phyloP scores from a whole-genome alignment of 192 early-diverging fungal genomes.

The Linnemannia exigua region DNA sequence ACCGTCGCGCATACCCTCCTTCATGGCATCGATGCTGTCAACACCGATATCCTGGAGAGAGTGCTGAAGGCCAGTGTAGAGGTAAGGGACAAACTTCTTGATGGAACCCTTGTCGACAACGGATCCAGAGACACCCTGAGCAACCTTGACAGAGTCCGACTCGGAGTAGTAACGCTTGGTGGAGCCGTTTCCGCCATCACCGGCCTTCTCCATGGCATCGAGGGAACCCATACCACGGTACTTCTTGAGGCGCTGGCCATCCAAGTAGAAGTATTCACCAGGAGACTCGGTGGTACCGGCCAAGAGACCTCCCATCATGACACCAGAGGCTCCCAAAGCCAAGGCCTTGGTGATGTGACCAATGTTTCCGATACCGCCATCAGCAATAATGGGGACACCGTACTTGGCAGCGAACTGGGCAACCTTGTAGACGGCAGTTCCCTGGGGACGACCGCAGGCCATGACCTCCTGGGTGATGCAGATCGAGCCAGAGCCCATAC shows the following conservation, averaged over 20 bases:
- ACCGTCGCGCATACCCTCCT: conserved; percentile 76
- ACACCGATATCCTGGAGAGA: conserved; percentile 98
- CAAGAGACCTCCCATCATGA: conserved; percentile 99
- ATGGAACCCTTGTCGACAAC: conserved; percentile 99
- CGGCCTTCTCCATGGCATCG: conserved; percentile 94
- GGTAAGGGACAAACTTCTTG: conserved; percentile 93
- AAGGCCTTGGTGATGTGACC: conserved; percentile 98
- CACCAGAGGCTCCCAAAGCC: conserved; percentile 94
- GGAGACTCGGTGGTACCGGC: conserved; percentile 97
- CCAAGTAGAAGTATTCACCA: conserved; percentile 98
- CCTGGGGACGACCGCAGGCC: conserved; percentile 99
- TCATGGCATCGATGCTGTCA: conserved; percentile 74
- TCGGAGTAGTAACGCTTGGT: conserved; percentile 97
- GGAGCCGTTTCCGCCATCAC: conserved; percentile 79
- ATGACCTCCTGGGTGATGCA: conserved; percentile 99
- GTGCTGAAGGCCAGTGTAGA: conserved; percentile 96
- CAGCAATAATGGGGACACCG: conserved; percentile 96
- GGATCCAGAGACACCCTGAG: conserved; percentile 96
- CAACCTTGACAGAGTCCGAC: conserved; percentile 98
- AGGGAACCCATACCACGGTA: conserved; percentile 99
- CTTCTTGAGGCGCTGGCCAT: conserved; percentile 97
- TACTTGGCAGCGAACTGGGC: conserved; percentile 95
- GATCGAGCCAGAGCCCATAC: conserved; percentile 98
- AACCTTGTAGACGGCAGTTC: conserved; percentile 95
- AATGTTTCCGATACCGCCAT: conserved; percentile 97